Base-by-base conservation (phyloP, 495 filamentous ascomycete genomes). In the Xylaria intraflava region DNA sequence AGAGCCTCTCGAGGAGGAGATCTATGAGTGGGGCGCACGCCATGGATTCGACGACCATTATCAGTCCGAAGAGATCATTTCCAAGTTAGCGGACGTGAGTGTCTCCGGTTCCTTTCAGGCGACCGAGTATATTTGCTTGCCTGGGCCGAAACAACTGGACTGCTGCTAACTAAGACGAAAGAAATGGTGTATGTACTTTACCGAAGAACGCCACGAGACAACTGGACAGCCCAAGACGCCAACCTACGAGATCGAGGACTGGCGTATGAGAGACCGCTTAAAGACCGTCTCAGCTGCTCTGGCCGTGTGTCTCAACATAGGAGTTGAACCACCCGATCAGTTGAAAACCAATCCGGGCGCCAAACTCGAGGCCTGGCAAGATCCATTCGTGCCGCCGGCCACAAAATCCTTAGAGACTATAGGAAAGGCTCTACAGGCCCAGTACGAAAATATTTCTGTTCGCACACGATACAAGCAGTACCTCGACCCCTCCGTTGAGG, bases 151-250 rank as follows among this genome's bases (percentile, higher is more conserved):
- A 47, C 23, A 35, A 6, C 12, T 39, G 14, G 33, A 14, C 12
- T 17, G 19, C 7, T 14, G 12, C 52, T 55, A 26, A 55, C 36
- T 26, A 14, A 16, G 2, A 35, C 33, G 6, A n/a, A 69, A 90
- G 85, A 83, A 80, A 53, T 97, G 95, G 79, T 96, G 92, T 73
- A 96, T 96, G 91, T 99, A 97, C 69, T 99, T 87, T 66, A 95
- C 90, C 42, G 93, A 97, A 66, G 97, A 97, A 67, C 84, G 90
- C 23, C 93, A 97, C 66, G 93, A 97, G 66, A 93, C 89, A n/a
- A 89, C 90, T 31, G 94, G 93, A 16, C 88, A 93, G 50, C 90
- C 94, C 9, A 86, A 91, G 65, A 51, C 67, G 16, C 65, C 71
- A 6, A 60, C 68, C 27, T 78, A 76, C 55, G 74, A 79, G 48